A percentile compares a stretch with the other conserved stretches of the same genome.
phyloP scores from a whole-genome alignment of 371 early-diverging fungal species.

The Mortierella sp. region DNA sequence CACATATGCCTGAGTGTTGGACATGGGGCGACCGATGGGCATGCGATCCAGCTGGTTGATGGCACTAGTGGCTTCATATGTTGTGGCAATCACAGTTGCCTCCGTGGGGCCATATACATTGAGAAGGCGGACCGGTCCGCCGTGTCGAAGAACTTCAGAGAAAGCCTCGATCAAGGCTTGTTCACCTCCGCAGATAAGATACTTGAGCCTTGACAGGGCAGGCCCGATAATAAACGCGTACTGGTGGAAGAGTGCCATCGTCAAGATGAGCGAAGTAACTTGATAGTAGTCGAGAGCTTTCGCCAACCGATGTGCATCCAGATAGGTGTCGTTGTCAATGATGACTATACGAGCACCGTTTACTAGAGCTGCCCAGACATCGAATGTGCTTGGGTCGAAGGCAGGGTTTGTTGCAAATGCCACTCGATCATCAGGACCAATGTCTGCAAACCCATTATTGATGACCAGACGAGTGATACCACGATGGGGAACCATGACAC shows the following conservation, averaged over 20 bases:
- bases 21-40: slow-evolving; percentile 8
- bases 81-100: slow-evolving; percentile 1
- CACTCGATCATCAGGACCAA: not conserved
- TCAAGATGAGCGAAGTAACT: slow-evolving; percentile 17
- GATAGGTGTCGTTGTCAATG: slow-evolving; percentile 10
- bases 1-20: slow-evolving; percentile 4
- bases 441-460: not conserved
- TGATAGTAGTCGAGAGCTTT: not conserved
- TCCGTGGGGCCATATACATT: slow-evolving; percentile 15
- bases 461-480: no score
- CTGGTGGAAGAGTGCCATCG: slow-evolving; percentile 15
- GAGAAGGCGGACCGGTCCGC: slow-evolving; percentile 8
- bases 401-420: slow-evolving; percentile 12
- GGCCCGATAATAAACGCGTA: slow-evolving; percentile 3
- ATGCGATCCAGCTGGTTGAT: slow-evolving; percentile 6
- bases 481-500: no score
- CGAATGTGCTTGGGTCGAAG: slow-evolving; percentile 18
- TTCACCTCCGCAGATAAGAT: slow-evolving; percentile 13
- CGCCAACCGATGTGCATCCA: slow-evolving; percentile 16
- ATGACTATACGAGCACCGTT: slow-evolving; percentile 13
- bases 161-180: slow-evolving; percentile 2
- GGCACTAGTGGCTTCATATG: not conserved
- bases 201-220: slow-evolving; percentile 4
- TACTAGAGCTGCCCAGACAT: slow-evolving; percentile 8
- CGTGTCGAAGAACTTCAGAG: not conserved